These are phyloP conservation scores for Botrytis aclada DNA, from an alignment of 2,329 filamentous ascomycete genomes.

Conservation along the genomic window DNA sequence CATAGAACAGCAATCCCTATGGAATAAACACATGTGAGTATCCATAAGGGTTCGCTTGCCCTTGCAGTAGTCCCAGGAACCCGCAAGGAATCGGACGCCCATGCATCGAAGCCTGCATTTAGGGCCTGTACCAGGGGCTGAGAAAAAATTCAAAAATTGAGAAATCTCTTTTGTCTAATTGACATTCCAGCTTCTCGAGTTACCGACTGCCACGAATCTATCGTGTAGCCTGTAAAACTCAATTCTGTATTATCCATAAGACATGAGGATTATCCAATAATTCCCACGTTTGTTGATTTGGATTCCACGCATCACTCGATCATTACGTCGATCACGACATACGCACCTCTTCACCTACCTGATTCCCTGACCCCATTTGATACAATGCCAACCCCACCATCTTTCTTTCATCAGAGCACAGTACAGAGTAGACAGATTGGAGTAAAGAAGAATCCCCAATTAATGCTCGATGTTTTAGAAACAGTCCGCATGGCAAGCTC, in stretches of 20 bases:
- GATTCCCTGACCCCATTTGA: not conserved
- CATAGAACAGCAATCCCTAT: not conserved
- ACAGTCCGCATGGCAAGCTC: not conserved
- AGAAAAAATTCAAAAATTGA: not conserved
- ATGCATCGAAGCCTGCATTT: not conserved
- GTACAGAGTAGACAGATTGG: not conserved
- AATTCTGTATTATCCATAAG: not conserved
- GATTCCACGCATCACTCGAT: not conserved
- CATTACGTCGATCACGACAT: not conserved
- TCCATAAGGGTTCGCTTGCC: constrained; percentile 8
- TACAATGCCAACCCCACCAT: not conserved
- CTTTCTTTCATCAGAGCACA: not conserved
- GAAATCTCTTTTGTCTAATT: constrained; percentile 1
- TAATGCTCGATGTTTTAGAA: not conserved
- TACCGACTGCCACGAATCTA: constrained; percentile 1
- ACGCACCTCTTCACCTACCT: not conserved
- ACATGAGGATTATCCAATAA: not conserved
- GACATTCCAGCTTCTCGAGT: not conserved
- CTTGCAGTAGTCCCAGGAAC: constrained; percentile 18
- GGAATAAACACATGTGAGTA: not conserved
- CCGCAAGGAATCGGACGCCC: not conserved
- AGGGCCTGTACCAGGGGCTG: not conserved
- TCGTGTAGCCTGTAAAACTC: not conserved
- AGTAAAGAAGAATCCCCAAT: not conserved
- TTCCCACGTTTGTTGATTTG: not conserved